Base-by-base conservation (phyloP, 75 land plant species). In the Pinus albicaulis region DNA sequence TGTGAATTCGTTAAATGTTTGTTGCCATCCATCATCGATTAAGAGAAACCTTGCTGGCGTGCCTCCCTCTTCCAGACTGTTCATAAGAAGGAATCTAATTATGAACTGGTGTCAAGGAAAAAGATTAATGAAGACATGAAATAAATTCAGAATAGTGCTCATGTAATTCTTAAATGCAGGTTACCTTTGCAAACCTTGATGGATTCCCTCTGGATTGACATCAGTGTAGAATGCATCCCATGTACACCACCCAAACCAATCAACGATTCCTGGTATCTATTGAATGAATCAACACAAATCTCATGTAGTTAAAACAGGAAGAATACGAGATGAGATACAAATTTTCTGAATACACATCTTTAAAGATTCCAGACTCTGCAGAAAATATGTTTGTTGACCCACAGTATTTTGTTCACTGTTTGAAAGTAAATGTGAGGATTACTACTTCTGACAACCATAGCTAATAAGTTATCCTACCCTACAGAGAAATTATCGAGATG, bases 181-280 rank as follows among this genome's bases (percentile, higher is more conserved):
- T 48, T 71, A 86, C 94, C 94, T 92, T 63, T 71, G 73, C 41
- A 90, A 53, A 14, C 92, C 94, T 55, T 85, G 84, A 74, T 28
- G 69, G 34, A 92, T 92, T 68, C 90, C 94, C 80, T 81, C 76
- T 48, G 92, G 86, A 55, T 81, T 78, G 26, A 92, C 92, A 56
- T 80, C 82, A 48, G 80, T 79, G 55, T 90, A 92, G 62, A 92
- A 92, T 44, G 94, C 94, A 86, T 92, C 92, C 94, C 94, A 90
- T 11, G 92, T 92, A 78, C 92, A 89, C 94, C 94, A 92, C 36
- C 94, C 94, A 80, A 92, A 90, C 77, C 83, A 92, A 82, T 92
- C 94, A 57, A 92, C 72, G 74, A 85, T 87, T 79, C 87, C 92
- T 24, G 94, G 94, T 74, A 81, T 78, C 93, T 91, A 83, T 72